These are phyloP conservation scores for Dioszegia hungarica DNA, from an alignment of 768 basidiomycete species.

Conservation along the genomic window DNA sequence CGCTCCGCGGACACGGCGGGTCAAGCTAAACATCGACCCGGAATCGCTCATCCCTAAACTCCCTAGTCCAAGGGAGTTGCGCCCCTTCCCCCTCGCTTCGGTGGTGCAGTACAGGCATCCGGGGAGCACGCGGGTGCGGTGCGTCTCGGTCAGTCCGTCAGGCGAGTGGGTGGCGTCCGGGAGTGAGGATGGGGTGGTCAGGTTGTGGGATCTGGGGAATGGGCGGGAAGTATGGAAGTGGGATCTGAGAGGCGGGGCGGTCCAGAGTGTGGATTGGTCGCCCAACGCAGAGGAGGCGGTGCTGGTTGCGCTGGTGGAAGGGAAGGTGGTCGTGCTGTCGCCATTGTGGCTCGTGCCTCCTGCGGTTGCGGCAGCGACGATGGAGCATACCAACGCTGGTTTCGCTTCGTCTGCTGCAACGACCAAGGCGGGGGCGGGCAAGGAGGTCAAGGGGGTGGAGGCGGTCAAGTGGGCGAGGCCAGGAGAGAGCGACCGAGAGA, in stretches of 20 bases:
- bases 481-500: slow-evolving; percentile 46
- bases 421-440: slow-evolving; percentile 33
- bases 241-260: slow-evolving; percentile 66
- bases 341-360: slow-evolving; percentile 57
- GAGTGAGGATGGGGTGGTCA: slow-evolving; percentile 78
- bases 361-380: slow-evolving; percentile 60
- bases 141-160: slow-evolving; percentile 74
- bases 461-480: slow-evolving; percentile 51
- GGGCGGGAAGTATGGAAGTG: slow-evolving; percentile 84
- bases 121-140: slow-evolving; percentile 61
- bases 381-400: slow-evolving; percentile 62
- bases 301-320: slow-evolving; percentile 27
- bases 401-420: slow-evolving; percentile 52
- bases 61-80: slow-evolving; percentile 81
- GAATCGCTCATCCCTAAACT: slow-evolving; percentile 87
- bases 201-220: slow-evolving; percentile 85
- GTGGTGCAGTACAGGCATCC: slow-evolving; percentile 68
- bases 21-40: slow-evolving; percentile 85
- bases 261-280: slow-evolving; percentile 89
- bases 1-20: slow-evolving; percentile 72
- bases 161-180: slow-evolving; percentile 89
- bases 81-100: slow-evolving; percentile 87
- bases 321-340: slow-evolving; percentile 53
- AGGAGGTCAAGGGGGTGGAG: slow-evolving; percentile 39
- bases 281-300: slow-evolving; percentile 75